Base-by-base conservation (phyloP, 2,329 filamentous ascomycete genomes). In the Verticillium dahliae region DNA sequence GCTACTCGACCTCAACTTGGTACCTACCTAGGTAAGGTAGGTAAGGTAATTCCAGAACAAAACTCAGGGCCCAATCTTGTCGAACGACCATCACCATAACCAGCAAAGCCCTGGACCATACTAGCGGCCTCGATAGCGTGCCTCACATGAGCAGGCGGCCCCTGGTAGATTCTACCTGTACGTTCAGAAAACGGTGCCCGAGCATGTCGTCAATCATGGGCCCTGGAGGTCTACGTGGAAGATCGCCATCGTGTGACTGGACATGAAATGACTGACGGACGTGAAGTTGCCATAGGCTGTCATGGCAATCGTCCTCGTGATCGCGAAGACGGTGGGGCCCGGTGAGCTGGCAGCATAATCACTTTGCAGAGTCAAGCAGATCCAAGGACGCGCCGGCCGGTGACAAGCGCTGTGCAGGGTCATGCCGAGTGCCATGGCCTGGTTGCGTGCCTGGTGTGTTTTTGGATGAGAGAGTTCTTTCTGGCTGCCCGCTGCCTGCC, bases 401-500 rank as follows among this genome's bases (percentile, higher is more conserved):
- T 5, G n/a, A 50, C 41, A 50, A 22, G 27, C 27, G 27, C 27
- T 31, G 27, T 31, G 27, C 27, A 31, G 27, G 27, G 27, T 31
- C 27, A 31, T 31, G 27, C 27, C 27, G 5, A 31, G 27, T 31
- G 4, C 27, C 27, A 31, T 31, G 27, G 27, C 27, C 4, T 31
- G 5, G 27, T 31, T 31, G 27, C 4, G 27, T n/a, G 39, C 39
- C 13, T n/a, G 39, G 39, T 39, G 11, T 52, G 45, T 18, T 22
- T 9, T 52, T 18, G n/a, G 11, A 52, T n/a, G n/a, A 52, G 39
- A 45, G 39, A n/a, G n/a, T 41, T n/a, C 15, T 6, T n/a, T 22
- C 73, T n/a, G 4, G 45, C 7, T 52, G 45, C 27, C 27, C 27
- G 27, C 27, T 31, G 27, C 27, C 27, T 5, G 5, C 27, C 27